phyloP scores from a whole-genome alignment of 768 basidiomycete species.

The Panus rudis region DNA sequence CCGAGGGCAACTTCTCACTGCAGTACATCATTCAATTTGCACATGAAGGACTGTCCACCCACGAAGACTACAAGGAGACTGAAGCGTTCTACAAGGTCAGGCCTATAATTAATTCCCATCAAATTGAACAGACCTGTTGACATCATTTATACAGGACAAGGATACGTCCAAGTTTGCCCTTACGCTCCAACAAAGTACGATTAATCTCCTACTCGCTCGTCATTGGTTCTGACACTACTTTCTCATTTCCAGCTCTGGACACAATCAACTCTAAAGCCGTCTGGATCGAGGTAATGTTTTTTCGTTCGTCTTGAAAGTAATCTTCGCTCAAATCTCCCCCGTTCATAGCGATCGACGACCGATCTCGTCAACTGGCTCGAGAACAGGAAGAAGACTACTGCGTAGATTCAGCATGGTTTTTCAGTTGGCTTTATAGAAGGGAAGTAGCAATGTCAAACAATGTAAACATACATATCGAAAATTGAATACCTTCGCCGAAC shows the following conservation, averaged over 20 bases:
- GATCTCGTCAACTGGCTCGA: conserved; percentile 53
- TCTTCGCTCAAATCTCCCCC: not conserved
- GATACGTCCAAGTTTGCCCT: conserved; percentile 65
- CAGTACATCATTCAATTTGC: conserved; percentile 39
- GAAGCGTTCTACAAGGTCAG: conserved; percentile 72
- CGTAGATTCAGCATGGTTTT: too few relatives aligned
- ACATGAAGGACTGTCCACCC: conserved; percentile 48
- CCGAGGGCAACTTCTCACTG: conserved; percentile 62
- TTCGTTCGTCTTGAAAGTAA: not conserved
- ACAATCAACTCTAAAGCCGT: conserved; percentile 51
- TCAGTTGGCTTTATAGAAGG: too few relatives aligned
- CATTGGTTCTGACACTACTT: not conserved
- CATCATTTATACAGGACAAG: conserved; percentile 36
- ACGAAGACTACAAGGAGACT: conserved; percentile 56
- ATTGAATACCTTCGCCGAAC: too few relatives aligned
- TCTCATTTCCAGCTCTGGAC: conserved; percentile 41
- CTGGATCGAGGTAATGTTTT: conserved; percentile 50
- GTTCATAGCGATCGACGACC: conserved; percentile 44
- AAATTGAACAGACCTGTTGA: conserved; percentile 9
- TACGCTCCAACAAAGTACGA: conserved; percentile 44
- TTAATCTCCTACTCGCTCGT: not conserved
- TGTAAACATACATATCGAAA: too few relatives aligned
- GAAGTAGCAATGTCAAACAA: too few relatives aligned
- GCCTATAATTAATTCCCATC: conserved; percentile 6
- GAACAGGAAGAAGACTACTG: conserved; percentile 27